phyloP scores from a whole-genome alignment of 1,284 basidiomycete genomes.

The Ceratobasidium theobromae region DNA sequence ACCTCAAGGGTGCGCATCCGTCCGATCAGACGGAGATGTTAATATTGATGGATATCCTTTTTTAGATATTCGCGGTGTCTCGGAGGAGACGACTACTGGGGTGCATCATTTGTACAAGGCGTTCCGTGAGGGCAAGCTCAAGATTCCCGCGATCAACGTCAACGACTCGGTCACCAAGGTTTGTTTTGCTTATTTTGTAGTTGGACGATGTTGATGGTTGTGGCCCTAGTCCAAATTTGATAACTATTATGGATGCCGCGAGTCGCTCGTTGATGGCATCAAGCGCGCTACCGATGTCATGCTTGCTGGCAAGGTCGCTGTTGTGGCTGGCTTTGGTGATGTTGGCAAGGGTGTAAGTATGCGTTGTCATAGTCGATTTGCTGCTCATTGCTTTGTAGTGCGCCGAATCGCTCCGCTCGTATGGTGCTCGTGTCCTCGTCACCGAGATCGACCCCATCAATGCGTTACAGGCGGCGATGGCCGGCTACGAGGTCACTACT shows the following conservation, averaged over 20 bases:
- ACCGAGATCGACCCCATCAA: conserved; percentile 99
- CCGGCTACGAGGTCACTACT: conserved; percentile 96
- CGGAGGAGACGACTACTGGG: conserved; percentile 99
- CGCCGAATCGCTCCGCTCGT: conserved; percentile 94
- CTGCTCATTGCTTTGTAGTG: conserved; percentile 57
- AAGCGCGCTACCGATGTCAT: conserved; percentile 99
- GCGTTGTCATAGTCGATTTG: neutral
- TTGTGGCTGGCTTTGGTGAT: conserved; percentile 98
- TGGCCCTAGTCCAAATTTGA: conserved; percentile 48
- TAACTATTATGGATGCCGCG: conserved; percentile 96
- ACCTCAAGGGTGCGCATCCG: conserved; percentile 60
- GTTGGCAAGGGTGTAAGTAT: conserved; percentile 93
- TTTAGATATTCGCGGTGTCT: conserved; percentile 85
- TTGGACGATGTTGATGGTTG: too few relatives aligned
- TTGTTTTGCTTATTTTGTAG: too few relatives aligned
- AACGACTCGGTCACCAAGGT: conserved; percentile 99
- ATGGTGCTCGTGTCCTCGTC: conserved; percentile 93
- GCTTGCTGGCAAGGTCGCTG: conserved; percentile 98
- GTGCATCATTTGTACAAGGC: conserved; percentile 99
- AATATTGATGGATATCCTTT: neutral
- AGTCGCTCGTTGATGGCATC: conserved; percentile 99
- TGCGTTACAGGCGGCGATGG: conserved; percentile 99
- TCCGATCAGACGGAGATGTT: conserved; percentile 22
- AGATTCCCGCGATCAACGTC: conserved; percentile 99
- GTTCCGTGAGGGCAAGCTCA: conserved; percentile 93